phyloP scores from a whole-genome alignment of 2,329 filamentous ascomycete species.

The Arthroderma sp. region DNA sequence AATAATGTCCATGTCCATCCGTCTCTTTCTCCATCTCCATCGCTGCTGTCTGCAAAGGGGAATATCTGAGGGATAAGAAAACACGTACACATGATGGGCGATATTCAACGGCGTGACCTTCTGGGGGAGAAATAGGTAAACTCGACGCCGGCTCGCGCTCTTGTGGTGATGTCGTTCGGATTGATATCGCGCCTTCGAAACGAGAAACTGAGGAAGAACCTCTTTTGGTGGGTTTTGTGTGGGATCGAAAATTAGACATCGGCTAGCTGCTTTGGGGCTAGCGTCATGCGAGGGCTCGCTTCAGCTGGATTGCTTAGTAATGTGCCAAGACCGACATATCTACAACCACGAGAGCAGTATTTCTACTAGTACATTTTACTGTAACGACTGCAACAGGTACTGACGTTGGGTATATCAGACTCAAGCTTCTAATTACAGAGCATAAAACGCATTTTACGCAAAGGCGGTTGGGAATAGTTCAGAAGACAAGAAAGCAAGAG shows the following conservation, averaged over 20 bases:
- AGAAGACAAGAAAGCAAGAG: not conserved
- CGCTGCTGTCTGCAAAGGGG: no score
- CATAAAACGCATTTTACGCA: not conserved
- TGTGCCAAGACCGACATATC: not conserved
- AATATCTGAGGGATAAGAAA: constrained; percentile 1
- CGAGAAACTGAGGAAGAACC: not conserved
- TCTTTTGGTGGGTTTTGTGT: constrained; percentile 1
- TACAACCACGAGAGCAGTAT: no score
- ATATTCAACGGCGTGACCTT: constrained; percentile 28
- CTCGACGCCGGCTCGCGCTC: constrained; percentile 26
- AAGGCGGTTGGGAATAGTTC: not conserved
- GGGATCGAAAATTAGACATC: constrained; percentile 2
- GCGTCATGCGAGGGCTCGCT: not conserved
- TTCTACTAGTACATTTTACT: no score
- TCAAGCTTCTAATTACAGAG: no score
- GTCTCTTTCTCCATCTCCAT: no score
- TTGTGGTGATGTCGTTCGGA: constrained; percentile 19
- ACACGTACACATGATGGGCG: constrained; percentile 39
- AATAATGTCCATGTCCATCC: no score
- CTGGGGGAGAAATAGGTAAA: constrained; percentile 20
- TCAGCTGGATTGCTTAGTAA: not conserved
- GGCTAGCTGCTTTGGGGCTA: constrained; percentile 8
- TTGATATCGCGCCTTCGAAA: constrained; percentile 7
- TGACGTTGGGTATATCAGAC: no score
- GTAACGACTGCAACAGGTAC: no score